A percentile compares a stretch with the other conserved stretches of the same genome.
Conservation (phyloP, 306 rosid genomes). For the Vicia faba region DNA sequence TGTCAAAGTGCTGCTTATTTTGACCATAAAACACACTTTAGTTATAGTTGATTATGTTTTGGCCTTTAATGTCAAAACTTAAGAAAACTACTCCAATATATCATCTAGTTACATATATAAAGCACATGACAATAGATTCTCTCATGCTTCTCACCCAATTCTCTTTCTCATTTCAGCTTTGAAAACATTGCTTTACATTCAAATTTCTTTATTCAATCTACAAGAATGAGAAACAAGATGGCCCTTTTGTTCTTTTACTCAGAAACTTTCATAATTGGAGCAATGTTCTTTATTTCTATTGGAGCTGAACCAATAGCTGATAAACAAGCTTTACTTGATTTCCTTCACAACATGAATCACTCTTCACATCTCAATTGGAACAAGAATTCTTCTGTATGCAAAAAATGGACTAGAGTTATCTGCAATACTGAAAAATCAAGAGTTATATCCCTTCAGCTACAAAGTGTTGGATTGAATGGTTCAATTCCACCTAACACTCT, state of each 20-base stretch:
- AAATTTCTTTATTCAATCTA: constrained; percentile 26
- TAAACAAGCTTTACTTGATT: constrained; percentile 76
- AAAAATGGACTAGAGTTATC: constrained; percentile 64
- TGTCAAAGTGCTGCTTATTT: constrained; percentile 58
- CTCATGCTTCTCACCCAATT: constrained; percentile 20
- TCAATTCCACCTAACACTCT: constrained; percentile 73
- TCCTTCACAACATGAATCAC: constrained; percentile 59
- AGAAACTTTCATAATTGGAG: constrained; percentile 39
- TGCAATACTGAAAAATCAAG: constrained; percentile 61
- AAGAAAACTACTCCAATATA: constrained; percentile 12
- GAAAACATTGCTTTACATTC: constrained; percentile 14
- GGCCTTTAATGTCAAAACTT: constrained; percentile 30
- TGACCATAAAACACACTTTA: constrained; percentile 51
- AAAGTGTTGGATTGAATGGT: constrained; percentile 63
- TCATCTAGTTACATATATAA: neutral
- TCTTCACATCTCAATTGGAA: constrained; percentile 60
- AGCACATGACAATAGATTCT: neutral
- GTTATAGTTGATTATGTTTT: neutral
- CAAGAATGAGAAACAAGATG: constrained; percentile 53
- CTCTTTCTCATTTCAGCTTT: constrained; percentile 29
- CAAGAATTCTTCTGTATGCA: constrained; percentile 61
- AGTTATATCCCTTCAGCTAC: constrained; percentile 59
- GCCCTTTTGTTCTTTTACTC: constrained; percentile 40
- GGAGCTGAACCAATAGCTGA: constrained; percentile 61
- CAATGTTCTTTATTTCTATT: constrained; percentile 37